A percentile compares a stretch with the other conserved stretches of the same genome.
phyloP scores from a whole-genome alignment of 2,329 filamentous ascomycete genomes.

The Ophiocordyceps camponoti-floridani region DNA sequence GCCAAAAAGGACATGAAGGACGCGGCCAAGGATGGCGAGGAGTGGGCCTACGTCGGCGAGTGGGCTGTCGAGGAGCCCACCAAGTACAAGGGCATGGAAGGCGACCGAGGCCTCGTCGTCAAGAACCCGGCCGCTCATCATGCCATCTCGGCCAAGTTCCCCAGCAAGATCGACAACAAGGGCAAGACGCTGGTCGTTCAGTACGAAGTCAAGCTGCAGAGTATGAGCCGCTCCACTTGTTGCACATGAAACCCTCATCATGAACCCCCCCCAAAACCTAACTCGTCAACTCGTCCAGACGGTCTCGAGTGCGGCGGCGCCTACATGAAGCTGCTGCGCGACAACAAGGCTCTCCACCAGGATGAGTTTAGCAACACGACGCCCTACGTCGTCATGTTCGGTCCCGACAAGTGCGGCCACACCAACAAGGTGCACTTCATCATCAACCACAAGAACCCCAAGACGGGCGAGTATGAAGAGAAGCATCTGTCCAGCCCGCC shows the following conservation, averaged over 20 bases:
- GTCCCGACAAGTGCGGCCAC: slow-evolving; percentile 95
- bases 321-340: slow-evolving; percentile 96
- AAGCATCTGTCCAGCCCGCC: slow-evolving; percentile 86
- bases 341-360: slow-evolving; percentile 90
- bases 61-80: slow-evolving; percentile 92
- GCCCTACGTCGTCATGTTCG: slow-evolving; percentile 99
- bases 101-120: slow-evolving; percentile 90
- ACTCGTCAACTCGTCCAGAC: slow-evolving; percentile 29
- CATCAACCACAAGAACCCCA: slow-evolving; percentile 99
- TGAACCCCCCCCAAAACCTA: not conserved
- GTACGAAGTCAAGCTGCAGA: slow-evolving; percentile 98
- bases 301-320: slow-evolving; percentile 95
- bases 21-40: slow-evolving; percentile 47
- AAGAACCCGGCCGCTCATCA: slow-evolving; percentile 98
- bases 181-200: slow-evolving; percentile 93
- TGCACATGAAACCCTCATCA: not conserved
- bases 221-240: slow-evolving; percentile 37
- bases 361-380: slow-evolving; percentile 97
- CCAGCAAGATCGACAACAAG: slow-evolving; percentile 92
- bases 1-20: slow-evolving; percentile 81
- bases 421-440: slow-evolving; percentile 99
- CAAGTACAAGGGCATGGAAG: slow-evolving; percentile 80
- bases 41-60: slow-evolving; percentile 94
- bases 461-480: slow-evolving; percentile 99
- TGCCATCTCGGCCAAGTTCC: slow-evolving; percentile 97